Evolutionary conservation across 106 monocot genomes (phyloP).

Genomic region (Hemerocallis citrina): DNA sequence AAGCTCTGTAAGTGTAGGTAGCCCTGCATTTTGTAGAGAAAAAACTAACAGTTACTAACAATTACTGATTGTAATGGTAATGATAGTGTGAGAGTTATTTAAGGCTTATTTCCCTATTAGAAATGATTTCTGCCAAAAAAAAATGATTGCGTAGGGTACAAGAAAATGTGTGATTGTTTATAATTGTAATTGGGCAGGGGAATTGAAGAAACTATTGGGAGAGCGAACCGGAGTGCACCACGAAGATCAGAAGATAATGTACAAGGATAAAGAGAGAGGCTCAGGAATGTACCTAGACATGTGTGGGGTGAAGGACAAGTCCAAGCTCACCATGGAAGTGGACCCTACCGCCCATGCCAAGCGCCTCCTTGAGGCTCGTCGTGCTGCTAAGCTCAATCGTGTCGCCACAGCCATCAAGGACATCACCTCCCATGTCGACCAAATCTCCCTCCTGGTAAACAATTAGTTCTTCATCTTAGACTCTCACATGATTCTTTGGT

Average conservation of each 20-base stretch:
- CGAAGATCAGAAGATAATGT: conserved; percentile 68
- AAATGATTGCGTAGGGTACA: not conserved
- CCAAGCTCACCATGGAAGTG: conserved; percentile 51
- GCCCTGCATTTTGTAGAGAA: too few relatives aligned
- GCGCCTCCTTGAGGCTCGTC: conserved; percentile 37
- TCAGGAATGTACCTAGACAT: conserved; percentile 51
- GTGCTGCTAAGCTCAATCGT: conserved; percentile 26
- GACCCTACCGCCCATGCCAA: conserved; percentile 46
- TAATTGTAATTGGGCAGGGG: conserved; percentile 30
- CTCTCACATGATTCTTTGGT: not conserved
- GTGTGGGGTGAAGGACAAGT: conserved; percentile 68
- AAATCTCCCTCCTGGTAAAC: conserved; percentile 29
- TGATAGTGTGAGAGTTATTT: too few relatives aligned
- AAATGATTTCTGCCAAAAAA: too few relatives aligned
- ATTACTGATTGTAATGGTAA: too few relatives aligned
- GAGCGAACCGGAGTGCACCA: conserved; percentile 52
- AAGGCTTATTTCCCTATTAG: too few relatives aligned
- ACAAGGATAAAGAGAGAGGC: conserved; percentile 61
- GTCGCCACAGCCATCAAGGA: conserved; percentile 21
- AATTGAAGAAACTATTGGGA: conserved; percentile 64
- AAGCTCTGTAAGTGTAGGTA: too few relatives aligned
- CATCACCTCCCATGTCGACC: conserved; percentile 38
- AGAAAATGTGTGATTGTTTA: not conserved
- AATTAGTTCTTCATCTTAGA: not conserved
- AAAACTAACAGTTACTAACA: too few relatives aligned